Percentiles rank a stretch among this genome's conserved stretches.
These are phyloP conservation scores for Verticillium zaregamsianum DNA, from an alignment of 2,329 filamentous ascomycete genomes.

Conservation along the genomic window DNA sequence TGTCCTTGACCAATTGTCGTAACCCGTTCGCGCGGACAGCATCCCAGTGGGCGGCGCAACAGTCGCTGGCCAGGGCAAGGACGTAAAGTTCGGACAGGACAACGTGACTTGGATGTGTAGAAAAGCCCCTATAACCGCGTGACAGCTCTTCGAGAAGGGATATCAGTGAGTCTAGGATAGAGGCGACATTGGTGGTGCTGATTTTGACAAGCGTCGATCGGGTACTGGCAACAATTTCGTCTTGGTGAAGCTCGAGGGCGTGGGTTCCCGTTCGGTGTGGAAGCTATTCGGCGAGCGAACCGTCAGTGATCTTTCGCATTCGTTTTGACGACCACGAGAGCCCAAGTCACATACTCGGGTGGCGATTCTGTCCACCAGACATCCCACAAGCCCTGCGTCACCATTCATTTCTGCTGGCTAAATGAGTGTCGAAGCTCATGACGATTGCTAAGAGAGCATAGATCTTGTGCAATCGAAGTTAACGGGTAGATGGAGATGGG, in stretches of 20 bases:
- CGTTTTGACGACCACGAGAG: background rate
- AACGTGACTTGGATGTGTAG: constrained; percentile 54
- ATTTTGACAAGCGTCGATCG: constrained; percentile 58
- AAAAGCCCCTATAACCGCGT: constrained; percentile 46
- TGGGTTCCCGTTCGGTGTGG: constrained; percentile 59
- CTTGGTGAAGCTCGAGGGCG: constrained; percentile 52
- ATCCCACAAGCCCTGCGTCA: constrained; percentile 56
- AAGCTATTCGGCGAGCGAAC: constrained; percentile 37
- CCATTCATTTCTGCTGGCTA: constrained; percentile 43
- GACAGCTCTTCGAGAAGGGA: constrained; percentile 55
- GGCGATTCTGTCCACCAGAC: constrained; percentile 58
- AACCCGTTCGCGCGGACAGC: constrained; percentile 26
- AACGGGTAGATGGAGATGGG: background rate
- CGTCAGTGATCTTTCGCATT: background rate
- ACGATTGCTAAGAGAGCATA: background rate
- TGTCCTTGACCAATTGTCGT: constrained; percentile 5
- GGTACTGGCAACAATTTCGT: constrained; percentile 58
- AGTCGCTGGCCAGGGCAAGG: constrained; percentile 60
- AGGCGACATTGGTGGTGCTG: constrained; percentile 47
- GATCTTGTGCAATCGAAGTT: background rate
- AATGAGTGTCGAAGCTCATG: constrained; percentile 7
- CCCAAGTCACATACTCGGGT: constrained; percentile 45
- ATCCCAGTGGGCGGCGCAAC: constrained; percentile 59
- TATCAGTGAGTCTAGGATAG: constrained; percentile 54
- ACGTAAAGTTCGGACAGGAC: constrained; percentile 62